Evolutionary conservation across 1,284 basidiomycete species (phyloP).

Genomic region (Ceratobasidium sp.): DNA sequence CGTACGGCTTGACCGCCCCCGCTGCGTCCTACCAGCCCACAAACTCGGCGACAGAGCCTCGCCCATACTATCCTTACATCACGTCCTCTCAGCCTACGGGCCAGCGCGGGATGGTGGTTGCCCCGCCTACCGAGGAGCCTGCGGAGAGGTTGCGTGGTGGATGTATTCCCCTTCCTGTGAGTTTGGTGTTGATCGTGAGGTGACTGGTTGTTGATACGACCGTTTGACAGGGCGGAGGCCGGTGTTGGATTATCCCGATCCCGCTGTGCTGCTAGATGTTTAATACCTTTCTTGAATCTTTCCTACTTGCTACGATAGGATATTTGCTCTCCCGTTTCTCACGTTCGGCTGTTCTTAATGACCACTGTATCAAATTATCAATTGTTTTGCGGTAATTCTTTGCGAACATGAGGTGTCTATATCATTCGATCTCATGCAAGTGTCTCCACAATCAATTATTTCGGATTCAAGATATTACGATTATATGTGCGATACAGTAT

Average conservation of each 20-base stretch:
- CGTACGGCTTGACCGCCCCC: constrained; percentile 15
- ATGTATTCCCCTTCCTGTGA: constrained; percentile 38
- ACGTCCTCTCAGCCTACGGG: constrained; percentile 38
- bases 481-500: background rate
- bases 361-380: background rate
- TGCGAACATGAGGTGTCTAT: no score
- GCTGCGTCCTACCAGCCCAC: constrained; percentile 33
- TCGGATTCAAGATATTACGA: background rate
- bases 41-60: background rate
- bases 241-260: constrained; percentile 41
- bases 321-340: background rate
- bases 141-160: constrained; percentile 39
- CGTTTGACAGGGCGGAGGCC: constrained; percentile 20
- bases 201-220: background rate
- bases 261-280: constrained; percentile 35
- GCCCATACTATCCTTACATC: constrained; percentile 38
- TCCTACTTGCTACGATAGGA: constrained; percentile 2
- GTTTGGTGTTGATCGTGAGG: constrained; percentile 1
- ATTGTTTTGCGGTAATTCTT: no score
- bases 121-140: constrained; percentile 20
- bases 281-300: background rate
- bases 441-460: no score
- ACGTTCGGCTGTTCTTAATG: background rate
- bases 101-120: constrained; percentile 28
- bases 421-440: no score